Evolutionary conservation across 1,284 basidiomycete genomes (phyloP).

Genomic region (Boletellus sp.): DNA sequence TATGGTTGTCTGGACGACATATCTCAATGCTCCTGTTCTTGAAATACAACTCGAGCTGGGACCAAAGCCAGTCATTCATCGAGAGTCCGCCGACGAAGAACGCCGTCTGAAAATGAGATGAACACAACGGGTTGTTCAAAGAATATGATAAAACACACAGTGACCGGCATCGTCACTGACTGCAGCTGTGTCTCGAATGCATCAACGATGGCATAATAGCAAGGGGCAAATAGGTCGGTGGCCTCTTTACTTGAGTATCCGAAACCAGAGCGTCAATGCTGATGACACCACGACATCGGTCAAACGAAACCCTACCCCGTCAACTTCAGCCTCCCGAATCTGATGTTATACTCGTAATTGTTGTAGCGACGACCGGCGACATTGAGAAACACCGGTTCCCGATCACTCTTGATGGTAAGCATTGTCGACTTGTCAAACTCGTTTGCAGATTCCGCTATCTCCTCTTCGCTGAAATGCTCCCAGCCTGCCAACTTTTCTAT

Average conservation of each 20-base stretch:
- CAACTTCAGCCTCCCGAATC: too few relatives aligned
- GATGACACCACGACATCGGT: slow-evolving; percentile 20
- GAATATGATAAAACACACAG: slow-evolving; percentile 17
- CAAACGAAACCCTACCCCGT: not conserved
- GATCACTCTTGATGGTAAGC: too few relatives aligned
- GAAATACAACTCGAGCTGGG: slow-evolving; percentile 31
- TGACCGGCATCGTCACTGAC: slow-evolving; percentile 24
- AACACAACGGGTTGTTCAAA: not conserved
- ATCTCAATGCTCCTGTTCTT: too few relatives aligned
- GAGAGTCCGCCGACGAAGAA: slow-evolving; percentile 41
- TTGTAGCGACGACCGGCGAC: not conserved
- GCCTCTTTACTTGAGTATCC: slow-evolving; percentile 38
- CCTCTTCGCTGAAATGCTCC: slow-evolving; percentile 20
- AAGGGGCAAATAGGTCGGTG: slow-evolving; percentile 43
- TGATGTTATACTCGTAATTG: not conserved
- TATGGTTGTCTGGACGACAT: slow-evolving; percentile 3
- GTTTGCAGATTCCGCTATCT: not conserved
- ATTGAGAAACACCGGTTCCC: too few relatives aligned
- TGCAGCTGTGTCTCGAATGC: slow-evolving; percentile 33
- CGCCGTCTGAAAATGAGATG: slow-evolving; percentile 9
- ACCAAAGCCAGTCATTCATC: slow-evolving; percentile 42
- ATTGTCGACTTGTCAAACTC: too few relatives aligned
- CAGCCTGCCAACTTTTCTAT: slow-evolving; percentile 28
- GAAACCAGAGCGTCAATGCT: too few relatives aligned
- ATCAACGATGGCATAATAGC: slow-evolving; percentile 13